Conservation (phyloP, 78 protist genomes). For the Dictyostelium citrinum region DNA sequence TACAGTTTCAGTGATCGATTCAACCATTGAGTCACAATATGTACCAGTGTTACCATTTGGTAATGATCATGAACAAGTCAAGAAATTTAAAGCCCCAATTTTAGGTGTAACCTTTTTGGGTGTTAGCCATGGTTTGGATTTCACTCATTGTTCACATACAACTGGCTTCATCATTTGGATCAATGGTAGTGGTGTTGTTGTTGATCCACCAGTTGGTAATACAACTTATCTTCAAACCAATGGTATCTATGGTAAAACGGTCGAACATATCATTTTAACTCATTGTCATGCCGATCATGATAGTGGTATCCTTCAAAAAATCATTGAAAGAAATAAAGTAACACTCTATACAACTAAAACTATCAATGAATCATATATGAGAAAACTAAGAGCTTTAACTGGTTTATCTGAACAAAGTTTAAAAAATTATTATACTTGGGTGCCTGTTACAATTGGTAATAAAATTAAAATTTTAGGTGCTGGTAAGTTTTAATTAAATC, state of each 20-base stretch:
- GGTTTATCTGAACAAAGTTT: slow-evolving; percentile 7
- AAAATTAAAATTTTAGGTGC: slow-evolving; percentile 70
- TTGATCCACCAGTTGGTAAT: slow-evolving; percentile 80
- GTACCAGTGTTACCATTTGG: neutral
- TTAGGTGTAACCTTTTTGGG: slow-evolving; percentile 87
- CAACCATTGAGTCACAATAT: neutral
- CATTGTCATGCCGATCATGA: slow-evolving; percentile 91
- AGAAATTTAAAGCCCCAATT: slow-evolving; percentile 77
- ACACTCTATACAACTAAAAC: slow-evolving; percentile 78
- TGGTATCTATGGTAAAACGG: slow-evolving; percentile 29
- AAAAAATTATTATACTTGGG: slow-evolving; percentile 42
- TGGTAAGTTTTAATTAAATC: neutral
- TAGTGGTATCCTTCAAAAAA: slow-evolving; percentile 80
- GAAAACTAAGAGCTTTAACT: slow-evolving; percentile 75
- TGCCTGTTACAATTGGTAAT: slow-evolving; percentile 78
- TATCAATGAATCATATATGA: slow-evolving; percentile 60
- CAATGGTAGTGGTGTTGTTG: slow-evolving; percentile 78
- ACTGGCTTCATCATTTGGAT: slow-evolving; percentile 89
- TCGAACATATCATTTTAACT: slow-evolving; percentile 82
- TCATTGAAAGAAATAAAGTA: slow-evolving; percentile 64
- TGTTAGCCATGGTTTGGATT: slow-evolving; percentile 81
- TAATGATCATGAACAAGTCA: neutral
- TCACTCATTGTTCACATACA: slow-evolving; percentile 48
- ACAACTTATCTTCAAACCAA: slow-evolving; percentile 39
- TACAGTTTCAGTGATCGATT: neutral